A percentile compares a stretch with the other conserved stretches of the same genome.
phyloP scores from a whole-genome alignment of 2,329 filamentous ascomycete species.

The Ophiocordyceps camponoti-saundersi region DNA sequence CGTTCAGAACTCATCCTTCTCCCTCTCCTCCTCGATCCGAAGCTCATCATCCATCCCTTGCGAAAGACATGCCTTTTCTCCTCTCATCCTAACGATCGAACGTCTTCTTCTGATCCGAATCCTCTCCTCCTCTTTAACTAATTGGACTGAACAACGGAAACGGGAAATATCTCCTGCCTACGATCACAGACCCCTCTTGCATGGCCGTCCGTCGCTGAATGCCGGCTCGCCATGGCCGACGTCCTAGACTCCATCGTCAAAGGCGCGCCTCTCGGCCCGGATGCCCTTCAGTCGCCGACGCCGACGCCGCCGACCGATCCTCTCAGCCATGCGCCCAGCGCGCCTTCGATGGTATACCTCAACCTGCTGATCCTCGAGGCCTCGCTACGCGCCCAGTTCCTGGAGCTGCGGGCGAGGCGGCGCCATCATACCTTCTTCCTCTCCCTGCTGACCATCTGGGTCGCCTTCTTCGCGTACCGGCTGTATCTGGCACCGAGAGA shows the following conservation, averaged over 20 bases:
- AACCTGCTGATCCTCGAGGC: conserved; percentile 95
- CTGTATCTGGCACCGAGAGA: conserved; percentile 92
- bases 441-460: conserved; percentile 63
- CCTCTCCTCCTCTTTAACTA: too few relatives aligned
- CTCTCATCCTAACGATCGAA: too few relatives aligned
- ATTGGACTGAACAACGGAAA: too few relatives aligned
- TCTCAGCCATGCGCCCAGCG: conserved; percentile 67
- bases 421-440: conserved; percentile 91
- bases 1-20: too few relatives aligned
- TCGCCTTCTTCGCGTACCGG: conserved; percentile 70
- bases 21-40: too few relatives aligned
- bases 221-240: conserved; percentile 35
- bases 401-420: conserved; percentile 72
- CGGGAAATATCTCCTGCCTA: background rate
- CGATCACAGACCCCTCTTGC: background rate
- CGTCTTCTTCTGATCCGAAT: too few relatives aligned
- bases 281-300: background rate
- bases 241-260: conserved; percentile 82
- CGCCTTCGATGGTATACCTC: conserved; percentile 90
- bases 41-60: too few relatives aligned
- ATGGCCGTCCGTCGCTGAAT: background rate
- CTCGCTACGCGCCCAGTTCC: conserved; percentile 80
- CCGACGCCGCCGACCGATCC: conserved; percentile 39
- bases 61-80: too few relatives aligned
- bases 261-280: conserved; percentile 46